Evolutionary conservation across 2,329 filamentous ascomycete genomes (phyloP).

Genomic region (Tolypocladium inflatum): DNA sequence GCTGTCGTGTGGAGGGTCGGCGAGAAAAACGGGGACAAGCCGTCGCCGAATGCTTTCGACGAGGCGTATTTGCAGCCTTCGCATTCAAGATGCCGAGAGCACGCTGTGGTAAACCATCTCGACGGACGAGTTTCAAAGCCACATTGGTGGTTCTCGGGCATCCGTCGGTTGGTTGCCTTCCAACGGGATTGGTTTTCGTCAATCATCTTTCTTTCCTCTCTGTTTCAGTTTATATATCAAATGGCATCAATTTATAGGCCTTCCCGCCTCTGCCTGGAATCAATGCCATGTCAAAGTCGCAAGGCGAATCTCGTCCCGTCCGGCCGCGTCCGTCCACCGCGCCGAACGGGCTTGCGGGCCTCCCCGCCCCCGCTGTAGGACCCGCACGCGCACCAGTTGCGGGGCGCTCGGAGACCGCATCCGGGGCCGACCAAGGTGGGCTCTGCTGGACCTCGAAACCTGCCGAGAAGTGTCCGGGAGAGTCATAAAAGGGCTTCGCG

Average conservation of each 20-base stretch:
- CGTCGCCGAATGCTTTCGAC: neutral
- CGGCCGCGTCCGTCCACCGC: neutral
- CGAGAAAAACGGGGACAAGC: neutral
- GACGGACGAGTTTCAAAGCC: neutral
- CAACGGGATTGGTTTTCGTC: too few species aligned
- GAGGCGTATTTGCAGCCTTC: neutral
- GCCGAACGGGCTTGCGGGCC: neutral
- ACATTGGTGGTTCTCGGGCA: neutral
- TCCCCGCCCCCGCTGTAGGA: neutral
- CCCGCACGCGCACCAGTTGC: neutral
- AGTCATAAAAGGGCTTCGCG: neutral
- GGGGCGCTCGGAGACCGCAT: neutral
- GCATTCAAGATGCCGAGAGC: neutral
- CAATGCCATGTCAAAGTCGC: neutral
- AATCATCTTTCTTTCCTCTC: neutral
- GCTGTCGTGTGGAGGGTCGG: neutral
- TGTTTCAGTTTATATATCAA: neutral
- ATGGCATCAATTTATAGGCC: too few species aligned
- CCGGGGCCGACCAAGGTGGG: neutral
- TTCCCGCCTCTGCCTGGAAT: neutral
- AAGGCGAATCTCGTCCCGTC: neutral
- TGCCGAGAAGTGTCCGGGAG: conserved; percentile 23
- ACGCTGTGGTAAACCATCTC: too few species aligned
- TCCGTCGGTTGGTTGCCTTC: too few species aligned
- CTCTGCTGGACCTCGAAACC: neutral